These are phyloP conservation scores for Parachaetomium inaequale DNA, from an alignment of 495 filamentous ascomycete genomes.

Conservation along the genomic window DNA sequence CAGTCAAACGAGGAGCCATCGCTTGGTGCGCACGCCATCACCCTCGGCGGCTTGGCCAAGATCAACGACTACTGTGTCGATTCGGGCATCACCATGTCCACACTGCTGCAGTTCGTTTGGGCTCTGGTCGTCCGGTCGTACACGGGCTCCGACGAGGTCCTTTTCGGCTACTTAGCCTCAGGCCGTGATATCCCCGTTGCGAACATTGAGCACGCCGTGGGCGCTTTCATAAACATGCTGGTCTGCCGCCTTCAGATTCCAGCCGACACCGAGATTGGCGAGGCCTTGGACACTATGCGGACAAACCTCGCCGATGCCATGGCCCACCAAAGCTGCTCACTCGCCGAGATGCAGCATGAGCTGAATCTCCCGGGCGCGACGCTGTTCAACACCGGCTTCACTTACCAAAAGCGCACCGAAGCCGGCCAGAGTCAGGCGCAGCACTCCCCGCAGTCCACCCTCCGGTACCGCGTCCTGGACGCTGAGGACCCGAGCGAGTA, in stretches of 20 bases:
- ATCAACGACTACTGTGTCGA: conserved; percentile 25
- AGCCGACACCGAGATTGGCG: conserved; percentile 28
- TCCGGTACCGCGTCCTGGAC: conserved; percentile 21
- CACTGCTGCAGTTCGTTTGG: conserved; percentile 49
- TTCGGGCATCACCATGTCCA: conserved; percentile 19
- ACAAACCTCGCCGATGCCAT: conserved; percentile 34
- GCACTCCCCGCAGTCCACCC: conserved; percentile 1
- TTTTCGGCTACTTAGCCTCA: conserved; percentile 47
- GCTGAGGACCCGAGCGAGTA: conserved; percentile 57
- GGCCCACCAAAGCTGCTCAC: conserved; percentile 40
- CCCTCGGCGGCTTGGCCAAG: conserved; percentile 1
- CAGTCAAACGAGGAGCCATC: conserved; percentile 2
- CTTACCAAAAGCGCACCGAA: conserved; percentile 25
- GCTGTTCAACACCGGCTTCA: conserved; percentile 38
- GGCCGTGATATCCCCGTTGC: conserved; percentile 25
- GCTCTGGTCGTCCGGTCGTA: conserved; percentile 52
- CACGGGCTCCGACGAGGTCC: conserved; percentile 52
- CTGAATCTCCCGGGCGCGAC: conserved; percentile 15
- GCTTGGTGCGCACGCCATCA: conserved; percentile 19
- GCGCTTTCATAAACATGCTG: conserved; percentile 32
- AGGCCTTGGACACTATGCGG: conserved; percentile 26
- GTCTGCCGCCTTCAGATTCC: conserved; percentile 19
- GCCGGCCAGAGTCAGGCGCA: neutral
- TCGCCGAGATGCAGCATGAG: conserved; percentile 44
- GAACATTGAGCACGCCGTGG: conserved; percentile 23